Evolutionary conservation across 2,329 filamentous ascomycete genomes (phyloP), one percentile per base, ranked within the genome.

Genomic region (Claviceps spartinae): DNA sequence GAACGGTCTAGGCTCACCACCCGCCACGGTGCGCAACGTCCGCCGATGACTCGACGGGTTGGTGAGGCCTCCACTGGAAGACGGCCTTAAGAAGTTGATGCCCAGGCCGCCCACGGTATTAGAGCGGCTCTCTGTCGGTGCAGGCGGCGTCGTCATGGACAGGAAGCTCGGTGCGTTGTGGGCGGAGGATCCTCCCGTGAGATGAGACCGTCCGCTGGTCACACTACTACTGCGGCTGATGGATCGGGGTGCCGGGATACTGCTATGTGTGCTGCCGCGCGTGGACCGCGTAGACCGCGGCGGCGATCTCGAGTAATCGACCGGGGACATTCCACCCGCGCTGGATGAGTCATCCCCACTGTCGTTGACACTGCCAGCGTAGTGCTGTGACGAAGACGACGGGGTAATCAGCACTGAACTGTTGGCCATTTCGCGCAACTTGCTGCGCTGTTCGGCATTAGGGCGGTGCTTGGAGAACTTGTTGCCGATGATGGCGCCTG

Each of bases 401-500:
- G 70, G 71, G n/a, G 53, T 55, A 26, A 73, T 76, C 56, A 91
- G 73, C 20, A 85, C 81, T 38, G 82, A 85, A 60, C 80, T 86
- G 54, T 81, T 90, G n/a, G 87, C 88, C 53, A 95, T 74, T 65
- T 96, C 89, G 43, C 90, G 81, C 37, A 94, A 76, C 56, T 85
- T 83, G 62, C 76, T 85, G 62, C 88, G 83, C 63, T 93, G 86
- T 54, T 86, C 83, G 50, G 82, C 86, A 57, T 74, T 87, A 1
- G 91, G 90, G 4, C 89, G 82, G 63, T 95, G 88, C 62, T 88
- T 87, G 49, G 84, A 88, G 68, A 98, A 87, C 65, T 98, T 98
- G 75, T 98, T 98, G 51, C 91, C 88, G 48, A 98, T 88, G 59
- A 98, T 96, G 53, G 93, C 89, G 38, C 93, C 93, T 0, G 91